These are phyloP conservation scores for Ricinus communis DNA, from an alignment of 345 rosid species.

Conservation along the genomic window DNA sequence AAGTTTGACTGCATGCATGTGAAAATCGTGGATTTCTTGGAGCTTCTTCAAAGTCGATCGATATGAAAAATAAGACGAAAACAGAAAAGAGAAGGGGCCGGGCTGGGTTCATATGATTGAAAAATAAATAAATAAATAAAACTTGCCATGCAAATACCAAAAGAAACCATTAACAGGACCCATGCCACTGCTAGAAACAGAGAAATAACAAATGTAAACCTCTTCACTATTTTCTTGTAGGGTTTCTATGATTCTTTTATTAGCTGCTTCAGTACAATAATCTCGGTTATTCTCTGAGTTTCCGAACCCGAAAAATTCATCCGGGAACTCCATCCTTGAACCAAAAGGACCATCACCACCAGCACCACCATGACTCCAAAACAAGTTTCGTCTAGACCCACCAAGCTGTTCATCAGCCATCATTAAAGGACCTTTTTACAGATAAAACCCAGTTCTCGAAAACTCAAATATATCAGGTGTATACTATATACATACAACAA, in stretches of 20 bases:
- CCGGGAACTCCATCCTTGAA: background rate
- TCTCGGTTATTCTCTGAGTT: no score
- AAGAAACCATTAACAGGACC: no score
- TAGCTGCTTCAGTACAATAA: slow-evolving; percentile 4
- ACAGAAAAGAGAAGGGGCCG: no score
- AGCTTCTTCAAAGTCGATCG: no score
- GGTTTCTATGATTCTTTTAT: background rate
- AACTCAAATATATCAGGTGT: background rate
- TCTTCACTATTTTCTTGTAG: background rate
- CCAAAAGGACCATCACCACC: background rate
- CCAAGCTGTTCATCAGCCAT: slow-evolving; percentile 8
- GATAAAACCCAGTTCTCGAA: background rate
- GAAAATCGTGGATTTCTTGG: no score
- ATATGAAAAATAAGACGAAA: no score
- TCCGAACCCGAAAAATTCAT: background rate
- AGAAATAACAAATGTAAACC: slow-evolving; percentile 2
- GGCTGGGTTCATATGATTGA: background rate
- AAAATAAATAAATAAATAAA: background rate
- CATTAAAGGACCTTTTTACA: no score
- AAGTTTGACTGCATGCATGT: slow-evolving; percentile 1
- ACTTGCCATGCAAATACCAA: background rate
- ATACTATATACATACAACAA: background rate
- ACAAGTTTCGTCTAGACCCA: background rate
- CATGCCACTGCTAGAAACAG: no score
- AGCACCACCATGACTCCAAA: background rate